Conservation (phyloP, 305 asterid genomes). For the Nicotiana rustica region DNA sequence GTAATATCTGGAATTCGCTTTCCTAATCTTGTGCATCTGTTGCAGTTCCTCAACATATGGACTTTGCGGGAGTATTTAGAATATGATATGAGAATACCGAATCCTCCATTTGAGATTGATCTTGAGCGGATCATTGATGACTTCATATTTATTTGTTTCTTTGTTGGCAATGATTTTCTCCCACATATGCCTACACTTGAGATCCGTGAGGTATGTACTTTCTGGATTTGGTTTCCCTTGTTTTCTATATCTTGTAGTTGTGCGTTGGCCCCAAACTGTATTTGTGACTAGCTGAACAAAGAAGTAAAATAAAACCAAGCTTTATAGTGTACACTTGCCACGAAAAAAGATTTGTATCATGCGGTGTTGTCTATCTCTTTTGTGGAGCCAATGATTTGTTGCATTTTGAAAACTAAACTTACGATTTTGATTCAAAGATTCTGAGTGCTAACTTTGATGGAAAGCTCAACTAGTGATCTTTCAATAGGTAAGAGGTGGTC, state of each 20-base stretch:
- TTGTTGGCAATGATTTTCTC: constrained; percentile 97
- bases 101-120: constrained; percentile 80
- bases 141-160: constrained; percentile 95
- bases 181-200: constrained; percentile 99
- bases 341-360: neutral
- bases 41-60: constrained; percentile 97
- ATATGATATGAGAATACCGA: constrained; percentile 93
- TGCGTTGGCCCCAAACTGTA: too few species aligned
- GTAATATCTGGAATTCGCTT: neutral
- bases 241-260: too few species aligned
- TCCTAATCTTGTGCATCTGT: constrained; percentile 28
- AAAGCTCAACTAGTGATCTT: neutral
- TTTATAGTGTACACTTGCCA: neutral
- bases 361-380: neutral
- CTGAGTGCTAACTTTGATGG: constrained; percentile 8
- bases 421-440: constrained; percentile 2
- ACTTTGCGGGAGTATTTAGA: constrained; percentile 94
- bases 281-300: constrained; percentile 1
- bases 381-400: neutral
- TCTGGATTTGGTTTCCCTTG: too few species aligned
- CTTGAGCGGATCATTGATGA: constrained; percentile 88
- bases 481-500: constrained; percentile 14
- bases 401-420: neutral
- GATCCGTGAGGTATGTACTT: constrained; percentile 62
- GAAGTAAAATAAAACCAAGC: neutral